Evolutionary conservation across 2,329 filamentous ascomycete genomes (phyloP).

Genomic region (Aureobasidium sp.): DNA sequence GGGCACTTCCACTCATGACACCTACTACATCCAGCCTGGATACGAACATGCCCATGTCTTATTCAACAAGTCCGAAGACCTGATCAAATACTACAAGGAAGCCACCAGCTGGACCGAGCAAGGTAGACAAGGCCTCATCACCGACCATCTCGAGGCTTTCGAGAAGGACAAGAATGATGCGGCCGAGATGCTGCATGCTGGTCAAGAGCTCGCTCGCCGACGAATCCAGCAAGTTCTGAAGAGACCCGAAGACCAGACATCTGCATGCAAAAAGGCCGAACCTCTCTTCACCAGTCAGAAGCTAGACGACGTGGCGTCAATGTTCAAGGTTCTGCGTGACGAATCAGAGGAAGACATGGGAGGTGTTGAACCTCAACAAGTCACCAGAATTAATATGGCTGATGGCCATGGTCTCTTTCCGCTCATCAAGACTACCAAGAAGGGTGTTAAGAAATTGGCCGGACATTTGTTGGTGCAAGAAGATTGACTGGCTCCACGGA

Average conservation of each 20-base stretch:
- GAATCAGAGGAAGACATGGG: conserved; percentile 32
- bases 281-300: conserved; percentile 27
- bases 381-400: background rate
- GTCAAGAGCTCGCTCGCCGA: conserved; percentile 12
- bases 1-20: background rate
- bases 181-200: conserved; percentile 3
- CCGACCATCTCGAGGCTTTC: conserved; percentile 4
- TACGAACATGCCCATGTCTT: conserved; percentile 10
- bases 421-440: conserved; percentile 5
- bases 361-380: conserved; percentile 2
- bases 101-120: background rate
- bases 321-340: conserved; percentile 27
- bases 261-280: conserved; percentile 28
- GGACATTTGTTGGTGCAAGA: conserved; percentile 7
- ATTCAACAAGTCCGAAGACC: background rate
- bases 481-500: background rate
- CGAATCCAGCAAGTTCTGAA: background rate
- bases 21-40: background rate
- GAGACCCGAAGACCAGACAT: conserved; percentile 3
- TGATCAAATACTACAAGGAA: conserved; percentile 1
- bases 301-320: conserved; percentile 33
- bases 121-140: background rate
- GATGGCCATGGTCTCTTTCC: conserved; percentile 1
- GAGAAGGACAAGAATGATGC: conserved; percentile 17
- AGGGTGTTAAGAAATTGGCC: conserved; percentile 19